Evolutionary conservation across 352 stramenopile species (phyloP), one percentile per base, ranked within the genome.

Genomic region (Phytopythium ostracodes): DNA sequence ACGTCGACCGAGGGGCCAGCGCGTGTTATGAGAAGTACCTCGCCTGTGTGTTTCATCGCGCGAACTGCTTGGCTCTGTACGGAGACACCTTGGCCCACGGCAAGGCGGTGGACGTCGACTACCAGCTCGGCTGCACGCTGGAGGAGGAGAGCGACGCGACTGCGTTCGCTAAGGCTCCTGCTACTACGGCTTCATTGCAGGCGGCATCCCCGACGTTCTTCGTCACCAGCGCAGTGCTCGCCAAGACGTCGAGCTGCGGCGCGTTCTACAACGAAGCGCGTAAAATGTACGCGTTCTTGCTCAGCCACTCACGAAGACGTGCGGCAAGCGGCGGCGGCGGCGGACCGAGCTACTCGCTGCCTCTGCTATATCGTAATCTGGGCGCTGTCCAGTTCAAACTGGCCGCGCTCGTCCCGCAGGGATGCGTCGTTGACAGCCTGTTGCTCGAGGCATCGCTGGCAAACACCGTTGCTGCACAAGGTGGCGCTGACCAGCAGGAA

Each of bases 231-330:
- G 57, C 59, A 35, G 57, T 71, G 17, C 66, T 90, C 0, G 75
- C 75, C 0, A 86, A 88, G 50, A 54, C 63, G 7, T 87, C 81
- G 12, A 55, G 49, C 1, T 65, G 75, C 15, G 63, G 67, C 2
- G 73, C 77, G 17, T 89, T 91, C 43, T 91, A 87, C 59, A 73
- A 75, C 25, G 81, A 89, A 43, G 73, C 79, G 6, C 76, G 75
- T 31, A 75, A 76, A n/a, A 80, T 88, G 53, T 77, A 75, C 29
- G 69, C 60, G 2, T 87, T 81, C 40, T 43, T 84, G 3, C 29
- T 78, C 14, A n/a, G 56, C 44, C 58, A 67, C 15, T 67, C 52
- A 0, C 56, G 73, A 50, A 53, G 17, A 0, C 24, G 24, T 14
- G 8, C 6, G 22, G 22, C 2, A 12, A 59, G 17, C 22, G 22